Conservation (phyloP, 495 filamentous ascomycete species). For the Neurospora pannonica region DNA sequence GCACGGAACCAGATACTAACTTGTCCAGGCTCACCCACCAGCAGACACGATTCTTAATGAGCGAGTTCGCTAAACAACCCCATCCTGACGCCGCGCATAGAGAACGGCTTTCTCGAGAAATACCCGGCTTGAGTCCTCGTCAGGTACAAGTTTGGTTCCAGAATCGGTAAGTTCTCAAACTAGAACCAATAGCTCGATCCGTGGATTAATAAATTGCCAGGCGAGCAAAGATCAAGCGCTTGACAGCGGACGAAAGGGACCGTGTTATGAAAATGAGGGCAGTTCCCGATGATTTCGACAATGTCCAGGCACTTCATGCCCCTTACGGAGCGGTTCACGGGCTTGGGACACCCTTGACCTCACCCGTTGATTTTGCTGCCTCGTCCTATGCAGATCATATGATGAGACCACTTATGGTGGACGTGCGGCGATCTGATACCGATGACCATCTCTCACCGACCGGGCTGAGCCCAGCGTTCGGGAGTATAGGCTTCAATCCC, state of each 20-base stretch:
- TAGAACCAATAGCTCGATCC: neutral
- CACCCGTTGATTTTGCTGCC: constrained; percentile 44
- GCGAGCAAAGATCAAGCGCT: constrained; percentile 88
- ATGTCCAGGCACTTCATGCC: constrained; percentile 80
- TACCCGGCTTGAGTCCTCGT: constrained; percentile 83
- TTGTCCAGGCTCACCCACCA: constrained; percentile 77
- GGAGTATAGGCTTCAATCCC: constrained; percentile 49
- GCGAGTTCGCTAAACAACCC: constrained; percentile 89
- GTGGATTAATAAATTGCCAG: constrained; percentile 37
- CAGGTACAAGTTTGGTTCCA: constrained; percentile 99
- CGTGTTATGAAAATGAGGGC: constrained; percentile 90
- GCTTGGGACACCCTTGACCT: constrained; percentile 45
- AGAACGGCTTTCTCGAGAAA: constrained; percentile 81
- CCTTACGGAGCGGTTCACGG: constrained; percentile 51
- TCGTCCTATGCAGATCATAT: constrained; percentile 44
- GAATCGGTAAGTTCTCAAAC: constrained; percentile 60
- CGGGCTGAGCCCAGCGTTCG: constrained; percentile 53
- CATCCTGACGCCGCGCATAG: constrained; percentile 92
- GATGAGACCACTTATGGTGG: constrained; percentile 53
- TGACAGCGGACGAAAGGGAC: constrained; percentile 87
- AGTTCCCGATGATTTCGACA: constrained; percentile 87
- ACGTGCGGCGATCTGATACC: constrained; percentile 46
- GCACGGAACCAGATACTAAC: constrained; percentile 16
- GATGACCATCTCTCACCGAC: constrained; percentile 52
- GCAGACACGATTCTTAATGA: constrained; percentile 94